Percentiles rank a stretch among this genome's conserved stretches.
Conservation (phyloP, 225 moss, liverwort and hornwort species). For the Takakia lepidozioides region DNA sequence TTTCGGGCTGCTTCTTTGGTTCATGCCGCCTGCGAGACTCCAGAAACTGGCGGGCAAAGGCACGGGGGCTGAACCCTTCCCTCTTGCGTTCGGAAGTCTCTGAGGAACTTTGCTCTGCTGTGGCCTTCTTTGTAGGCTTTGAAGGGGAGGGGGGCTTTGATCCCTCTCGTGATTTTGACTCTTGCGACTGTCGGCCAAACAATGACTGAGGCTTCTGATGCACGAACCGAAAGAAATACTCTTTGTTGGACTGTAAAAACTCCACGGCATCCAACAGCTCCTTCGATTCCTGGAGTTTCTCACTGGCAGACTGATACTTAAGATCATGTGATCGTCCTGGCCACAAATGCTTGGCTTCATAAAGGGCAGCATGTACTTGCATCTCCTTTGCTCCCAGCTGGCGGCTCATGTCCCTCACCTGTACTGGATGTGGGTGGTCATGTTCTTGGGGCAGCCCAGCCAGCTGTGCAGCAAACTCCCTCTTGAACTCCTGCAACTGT, state of each 20-base stretch:
- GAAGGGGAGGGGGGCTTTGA: slow-evolving; percentile 4
- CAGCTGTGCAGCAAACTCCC: slow-evolving; percentile 62
- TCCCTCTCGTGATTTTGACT: slow-evolving; percentile 15
- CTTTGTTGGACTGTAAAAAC: slow-evolving; percentile 76
- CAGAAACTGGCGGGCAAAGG: slow-evolving; percentile 37
- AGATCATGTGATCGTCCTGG: slow-evolving; percentile 38
- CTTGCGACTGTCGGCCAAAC: slow-evolving; percentile 24
- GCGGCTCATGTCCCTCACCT: slow-evolving; percentile 35
- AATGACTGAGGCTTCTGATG: slow-evolving; percentile 39
- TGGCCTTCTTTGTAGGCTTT: slow-evolving; percentile 11
- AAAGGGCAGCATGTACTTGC: slow-evolving; percentile 65
- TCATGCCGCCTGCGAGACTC: slow-evolving; percentile 23
- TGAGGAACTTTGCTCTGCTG: slow-evolving; percentile 32
- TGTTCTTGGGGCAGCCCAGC: slow-evolving; percentile 19
- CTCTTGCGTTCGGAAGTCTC: slow-evolving; percentile 34
- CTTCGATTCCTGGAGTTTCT: slow-evolving; percentile 60
- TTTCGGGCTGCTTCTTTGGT: not conserved
- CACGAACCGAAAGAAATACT: slow-evolving; percentile 79
- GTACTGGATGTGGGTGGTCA: slow-evolving; percentile 5
- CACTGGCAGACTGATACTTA: slow-evolving; percentile 41
- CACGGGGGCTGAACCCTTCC: slow-evolving; percentile 35
- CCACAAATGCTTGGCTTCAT: slow-evolving; percentile 51
- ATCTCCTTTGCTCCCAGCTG: slow-evolving; percentile 60
- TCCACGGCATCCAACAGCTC: slow-evolving; percentile 82
- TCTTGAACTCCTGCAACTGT: slow-evolving; percentile 78